Evolutionary conservation across 371 early-diverging fungal species (phyloP), one percentile per base, ranked within the genome.

Genomic region (Smittium culicis): DNA sequence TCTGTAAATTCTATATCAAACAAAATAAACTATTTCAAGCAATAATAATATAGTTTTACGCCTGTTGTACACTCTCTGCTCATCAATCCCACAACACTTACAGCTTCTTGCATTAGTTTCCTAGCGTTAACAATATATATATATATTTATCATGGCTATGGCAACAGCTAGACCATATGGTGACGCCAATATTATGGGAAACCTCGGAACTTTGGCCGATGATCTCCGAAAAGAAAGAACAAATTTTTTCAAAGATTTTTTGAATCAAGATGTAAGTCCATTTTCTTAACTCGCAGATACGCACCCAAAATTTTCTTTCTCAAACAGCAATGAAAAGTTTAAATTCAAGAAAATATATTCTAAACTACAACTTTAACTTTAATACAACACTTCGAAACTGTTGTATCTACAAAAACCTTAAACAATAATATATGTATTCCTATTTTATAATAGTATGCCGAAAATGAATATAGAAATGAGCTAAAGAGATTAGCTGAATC

Each of bases 401-500:
- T n/a, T n/a, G n/a, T n/a, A n/a, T n/a, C n/a, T n/a, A n/a, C 24
- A 24, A 27, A 27, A 24, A 24, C 24, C 24, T 55, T 55, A 24
- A 27, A 24, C n/a, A 55, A 55, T 24, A 55, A 27, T 55, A 27
- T 55, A 24, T 24, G n/a, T 60, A 20, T 34, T 60, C 60, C 20
- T 60, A 11, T 60, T 5, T 33, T 34, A 20, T 60, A 20, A 11
- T 60, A 80, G 79, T 74, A 76, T 71, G 83, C 80, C 1, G 76
- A 79, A 34, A 78, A 74, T 64, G 71, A 70, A 30, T 88, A 92
- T 73, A 82, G 81, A 69, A 80, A 83, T 57, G 80, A 82, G 70
- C 85, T 94, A 66, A 77, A 78, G 32, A 77, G 77, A 62, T 79
- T 92, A 85, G 62, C 93, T 35, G 73, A 77, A n/a, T 77, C 71